phyloP scores from a whole-genome alignment of 106 monocot genomes.

The Phalaenopsis aphrodite region DNA sequence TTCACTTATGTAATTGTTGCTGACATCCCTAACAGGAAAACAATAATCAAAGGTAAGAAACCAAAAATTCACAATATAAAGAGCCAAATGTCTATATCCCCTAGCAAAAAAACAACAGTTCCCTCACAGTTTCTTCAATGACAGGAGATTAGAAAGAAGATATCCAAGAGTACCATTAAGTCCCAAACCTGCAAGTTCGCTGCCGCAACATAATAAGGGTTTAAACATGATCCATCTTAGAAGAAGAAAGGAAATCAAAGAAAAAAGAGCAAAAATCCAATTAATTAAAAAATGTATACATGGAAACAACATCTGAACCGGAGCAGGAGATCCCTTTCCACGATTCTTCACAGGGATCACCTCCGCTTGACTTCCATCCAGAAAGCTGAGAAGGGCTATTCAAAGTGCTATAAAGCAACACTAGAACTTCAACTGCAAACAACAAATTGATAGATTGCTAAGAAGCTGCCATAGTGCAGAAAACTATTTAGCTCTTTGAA shows the following conservation, averaged over 20 bases:
- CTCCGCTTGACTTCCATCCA: conserved; percentile 48
- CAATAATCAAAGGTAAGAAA: conserved; percentile 1
- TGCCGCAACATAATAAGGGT: conserved; percentile 17
- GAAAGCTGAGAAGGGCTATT: conserved; percentile 47
- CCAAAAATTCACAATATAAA: conserved; percentile 5
- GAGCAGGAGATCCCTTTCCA: conserved; percentile 62
- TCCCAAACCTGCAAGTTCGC: conserved; percentile 55
- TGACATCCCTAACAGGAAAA: conserved; percentile 54
- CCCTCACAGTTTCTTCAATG: conserved; percentile 75
- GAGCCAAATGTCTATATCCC: not conserved
- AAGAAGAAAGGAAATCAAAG: not conserved
- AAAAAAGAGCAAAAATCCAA: not conserved
- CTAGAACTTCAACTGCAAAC: conserved; percentile 43
- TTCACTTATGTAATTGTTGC: conserved; percentile 72
- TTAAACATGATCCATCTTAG: not conserved
- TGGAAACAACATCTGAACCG: conserved; percentile 40
- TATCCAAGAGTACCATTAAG: conserved; percentile 79
- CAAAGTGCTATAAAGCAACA: conserved; percentile 35
- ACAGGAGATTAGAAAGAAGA: conserved; percentile 51
- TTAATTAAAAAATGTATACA: conserved; percentile 21
- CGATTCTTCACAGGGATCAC: conserved; percentile 56
- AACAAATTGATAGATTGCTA: not conserved
- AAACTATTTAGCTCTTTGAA: not conserved
- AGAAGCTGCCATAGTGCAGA: not conserved
- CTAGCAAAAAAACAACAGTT: conserved; percentile 3